These are phyloP conservation scores for Ceriops zippeliana DNA, from an alignment of 345 rosid genomes.

Conservation along the genomic window DNA sequence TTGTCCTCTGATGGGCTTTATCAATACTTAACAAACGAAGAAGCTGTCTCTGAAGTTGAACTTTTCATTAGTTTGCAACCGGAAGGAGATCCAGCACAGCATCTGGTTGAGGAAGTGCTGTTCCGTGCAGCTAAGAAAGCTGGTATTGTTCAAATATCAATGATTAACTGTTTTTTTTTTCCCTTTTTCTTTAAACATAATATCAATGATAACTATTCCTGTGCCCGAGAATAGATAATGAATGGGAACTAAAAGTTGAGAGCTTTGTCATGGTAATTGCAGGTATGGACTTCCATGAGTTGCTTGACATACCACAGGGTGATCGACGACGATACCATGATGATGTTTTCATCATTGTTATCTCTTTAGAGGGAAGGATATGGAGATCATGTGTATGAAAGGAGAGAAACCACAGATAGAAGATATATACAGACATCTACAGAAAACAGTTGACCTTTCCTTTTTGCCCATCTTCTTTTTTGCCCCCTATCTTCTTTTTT, in stretches of 20 bases:
- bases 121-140: slow-evolving; percentile 90
- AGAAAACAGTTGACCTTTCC: slow-evolving; percentile 6
- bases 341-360: slow-evolving; percentile 79
- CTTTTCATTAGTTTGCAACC: slow-evolving; percentile 72
- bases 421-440: slow-evolving; percentile 22
- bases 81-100: slow-evolving; percentile 95
- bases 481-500: neutral
- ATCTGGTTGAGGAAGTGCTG: slow-evolving; percentile 74
- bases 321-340: slow-evolving; percentile 90
- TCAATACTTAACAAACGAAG: slow-evolving; percentile 77
- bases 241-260: neutral
- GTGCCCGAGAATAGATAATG: neutral
- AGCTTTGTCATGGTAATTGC: slow-evolving; percentile 19
- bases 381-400: slow-evolving; percentile 95
- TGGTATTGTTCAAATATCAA: slow-evolving; percentile 32
- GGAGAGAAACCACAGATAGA: slow-evolving; percentile 16
- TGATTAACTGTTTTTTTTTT: too few relatives aligned
- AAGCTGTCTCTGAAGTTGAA: slow-evolving; percentile 69
- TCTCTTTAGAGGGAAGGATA: slow-evolving; percentile 89
- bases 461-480: neutral
- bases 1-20: slow-evolving; percentile 90
- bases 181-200: too few relatives aligned
- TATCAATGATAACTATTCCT: too few relatives aligned
- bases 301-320: slow-evolving; percentile 89
- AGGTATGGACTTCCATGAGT: slow-evolving; percentile 90